These are phyloP conservation scores for Saccharomycopsis crataegensis DNA, from an alignment of 1,139 yeast species.

Conservation along the genomic window DNA sequence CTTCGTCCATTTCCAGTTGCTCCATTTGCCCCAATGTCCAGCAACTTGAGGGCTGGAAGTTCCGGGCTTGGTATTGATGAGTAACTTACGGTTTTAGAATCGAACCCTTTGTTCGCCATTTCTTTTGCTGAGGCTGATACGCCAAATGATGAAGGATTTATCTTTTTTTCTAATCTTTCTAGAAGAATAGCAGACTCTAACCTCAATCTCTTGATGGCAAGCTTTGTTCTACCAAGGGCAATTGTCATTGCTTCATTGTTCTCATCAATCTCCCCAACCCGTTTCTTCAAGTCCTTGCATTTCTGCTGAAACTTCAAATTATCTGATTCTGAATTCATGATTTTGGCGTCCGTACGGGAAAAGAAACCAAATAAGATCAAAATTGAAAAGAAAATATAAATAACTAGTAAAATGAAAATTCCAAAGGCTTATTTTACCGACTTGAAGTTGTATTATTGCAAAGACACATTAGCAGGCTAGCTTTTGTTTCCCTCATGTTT, in stretches of 20 bases:
- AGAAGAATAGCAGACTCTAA: conserved; percentile 74
- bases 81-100: conserved; percentile 12
- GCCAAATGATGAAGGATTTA: conserved; percentile 20
- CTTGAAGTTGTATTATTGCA: too few relatives aligned
- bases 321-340: conserved; percentile 16
- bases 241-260: conserved; percentile 73
- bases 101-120: not conserved
- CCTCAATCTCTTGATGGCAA: conserved; percentile 69
- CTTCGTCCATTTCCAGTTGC: conserved; percentile 19
- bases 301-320: conserved; percentile 18
- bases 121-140: not conserved
- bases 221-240: conserved; percentile 72
- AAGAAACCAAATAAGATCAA: not conserved
- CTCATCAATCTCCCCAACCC: conserved; percentile 70
- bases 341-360: not conserved
- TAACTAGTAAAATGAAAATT: not conserved
- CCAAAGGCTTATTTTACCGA: not conserved
- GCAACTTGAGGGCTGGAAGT: conserved; percentile 18
- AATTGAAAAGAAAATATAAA: not conserved
- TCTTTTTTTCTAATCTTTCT: conserved; percentile 68
- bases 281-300: conserved; percentile 51
- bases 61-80: conserved; percentile 27
- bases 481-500: too few relatives aligned
- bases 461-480: too few relatives aligned
- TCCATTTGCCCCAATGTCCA: conserved; percentile 9